phyloP scores from a whole-genome alignment of 148 eudicot species.

The Talinum fruticosum region DNA sequence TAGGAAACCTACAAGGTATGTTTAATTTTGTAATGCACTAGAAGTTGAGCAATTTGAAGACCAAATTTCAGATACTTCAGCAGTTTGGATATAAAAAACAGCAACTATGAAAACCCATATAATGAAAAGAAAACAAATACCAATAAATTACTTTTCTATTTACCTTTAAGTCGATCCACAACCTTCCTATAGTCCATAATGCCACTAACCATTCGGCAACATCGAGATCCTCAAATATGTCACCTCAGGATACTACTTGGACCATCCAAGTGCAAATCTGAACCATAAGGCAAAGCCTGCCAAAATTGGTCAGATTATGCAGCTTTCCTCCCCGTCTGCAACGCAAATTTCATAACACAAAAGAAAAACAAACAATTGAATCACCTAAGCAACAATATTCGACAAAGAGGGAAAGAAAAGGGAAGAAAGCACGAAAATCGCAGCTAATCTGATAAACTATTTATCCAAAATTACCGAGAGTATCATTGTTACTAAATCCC shows the following conservation, averaged over 20 bases:
- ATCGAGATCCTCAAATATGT: slow-evolving; percentile 42
- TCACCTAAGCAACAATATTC: not conserved
- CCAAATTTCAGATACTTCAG: not conserved
- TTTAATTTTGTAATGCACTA: slow-evolving; percentile 1
- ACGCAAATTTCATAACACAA: slow-evolving; percentile 1
- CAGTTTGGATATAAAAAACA: not conserved
- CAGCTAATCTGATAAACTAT: slow-evolving; percentile 12
- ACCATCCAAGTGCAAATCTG: slow-evolving; percentile 4
- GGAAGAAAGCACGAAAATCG: not conserved
- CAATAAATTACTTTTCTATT: slow-evolving; percentile 6
- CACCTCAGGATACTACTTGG: slow-evolving; percentile 25
- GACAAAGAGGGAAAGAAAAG: not conserved
- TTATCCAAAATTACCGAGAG: not conserved
- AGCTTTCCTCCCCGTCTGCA: not conserved
- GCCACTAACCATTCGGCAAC: slow-evolving; percentile 71
- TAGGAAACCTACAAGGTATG: not conserved
- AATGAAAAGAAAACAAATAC: not conserved
- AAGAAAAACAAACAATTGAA: slow-evolving; percentile 7
- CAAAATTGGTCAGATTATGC: slow-evolving; percentile 10
- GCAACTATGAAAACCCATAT: not conserved
- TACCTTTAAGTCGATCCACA: slow-evolving; percentile 50
- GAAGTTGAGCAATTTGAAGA: not conserved
- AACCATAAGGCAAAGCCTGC: slow-evolving; percentile 21
- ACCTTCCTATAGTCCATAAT: slow-evolving; percentile 54
- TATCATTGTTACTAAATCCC: not conserved